Conservation (phyloP, 2,329 filamentous ascomycete genomes). For the Boeremia lycopersici region DNA sequence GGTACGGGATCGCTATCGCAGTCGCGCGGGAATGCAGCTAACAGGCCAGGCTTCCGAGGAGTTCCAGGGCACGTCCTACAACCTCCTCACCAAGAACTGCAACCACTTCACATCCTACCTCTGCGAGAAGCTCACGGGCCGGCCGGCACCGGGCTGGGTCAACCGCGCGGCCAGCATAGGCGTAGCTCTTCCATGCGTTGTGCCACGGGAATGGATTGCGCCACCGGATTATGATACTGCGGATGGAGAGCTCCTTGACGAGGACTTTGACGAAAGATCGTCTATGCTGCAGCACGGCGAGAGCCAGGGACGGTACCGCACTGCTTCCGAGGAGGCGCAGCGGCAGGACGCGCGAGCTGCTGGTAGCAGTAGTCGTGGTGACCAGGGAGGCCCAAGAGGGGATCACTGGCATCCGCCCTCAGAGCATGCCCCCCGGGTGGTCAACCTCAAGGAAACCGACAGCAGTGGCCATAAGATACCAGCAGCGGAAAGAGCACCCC, state of each 20-base stretch:
- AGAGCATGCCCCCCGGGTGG: constrained; percentile 43
- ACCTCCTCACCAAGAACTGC: constrained; percentile 82
- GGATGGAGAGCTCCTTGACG: constrained; percentile 71
- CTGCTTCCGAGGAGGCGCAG: constrained; percentile 34
- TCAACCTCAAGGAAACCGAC: constrained; percentile 50
- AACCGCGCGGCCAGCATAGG: constrained; percentile 86
- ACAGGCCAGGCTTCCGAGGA: constrained; percentile 64
- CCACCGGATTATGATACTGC: constrained; percentile 77
- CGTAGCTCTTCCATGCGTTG: constrained; percentile 78
- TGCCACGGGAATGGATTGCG: constrained; percentile 81
- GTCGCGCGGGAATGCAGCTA: constrained; percentile 10
- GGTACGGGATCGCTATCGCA: constrained; percentile 24
- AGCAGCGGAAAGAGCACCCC: constrained; percentile 52
- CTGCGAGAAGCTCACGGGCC: constrained; percentile 73
- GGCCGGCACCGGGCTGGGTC: constrained; percentile 74
- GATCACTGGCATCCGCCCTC: constrained; percentile 35
- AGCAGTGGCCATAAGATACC: constrained; percentile 51
- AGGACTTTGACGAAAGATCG: constrained; percentile 61
- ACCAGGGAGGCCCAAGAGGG: constrained; percentile 43
- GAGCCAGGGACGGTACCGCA: constrained; percentile 34
- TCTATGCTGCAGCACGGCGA: constrained; percentile 61
- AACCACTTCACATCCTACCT: constrained; percentile 86
- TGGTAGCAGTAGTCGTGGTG: constrained; percentile 41
- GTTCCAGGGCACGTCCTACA: constrained; percentile 78
- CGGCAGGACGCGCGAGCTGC: constrained; percentile 38